Conservation (phyloP, 768 basidiomycete species). For the Pulveroboletus frians region DNA sequence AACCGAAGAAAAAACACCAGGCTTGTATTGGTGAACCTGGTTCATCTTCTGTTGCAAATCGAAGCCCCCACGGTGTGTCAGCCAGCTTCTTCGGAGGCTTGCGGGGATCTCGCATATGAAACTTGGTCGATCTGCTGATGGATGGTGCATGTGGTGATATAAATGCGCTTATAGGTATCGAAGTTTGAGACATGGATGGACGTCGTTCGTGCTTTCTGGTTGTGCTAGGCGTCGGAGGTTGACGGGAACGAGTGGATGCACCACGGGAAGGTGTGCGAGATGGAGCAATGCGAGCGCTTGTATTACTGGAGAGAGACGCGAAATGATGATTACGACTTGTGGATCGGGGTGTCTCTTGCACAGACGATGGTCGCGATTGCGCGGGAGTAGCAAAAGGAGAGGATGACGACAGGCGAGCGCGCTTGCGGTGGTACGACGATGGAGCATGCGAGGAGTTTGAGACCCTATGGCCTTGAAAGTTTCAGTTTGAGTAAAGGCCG, state of each 20-base stretch:
- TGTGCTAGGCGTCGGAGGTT: slow-evolving; percentile 21
- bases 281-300: slow-evolving; percentile 24
- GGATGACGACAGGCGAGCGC: slow-evolving; percentile 50
- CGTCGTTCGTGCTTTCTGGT: slow-evolving; percentile 33
- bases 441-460: slow-evolving; percentile 58
- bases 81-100: slow-evolving; percentile 52
- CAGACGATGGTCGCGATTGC: slow-evolving; percentile 29
- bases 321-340: slow-evolving; percentile 15
- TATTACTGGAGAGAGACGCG: slow-evolving; percentile 34
- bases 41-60: slow-evolving; percentile 50
- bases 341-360: slow-evolving; percentile 25
- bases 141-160: slow-evolving; percentile 78
- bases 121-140: slow-evolving; percentile 50
- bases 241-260: slow-evolving; percentile 33
- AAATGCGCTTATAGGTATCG: slow-evolving; percentile 76
- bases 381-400: slow-evolving; percentile 32
- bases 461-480: slow-evolving; percentile 44
- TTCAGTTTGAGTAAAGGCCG: slow-evolving; percentile 23
- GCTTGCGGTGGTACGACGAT: slow-evolving; percentile 69
- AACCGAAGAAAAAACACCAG: slow-evolving; percentile 76
- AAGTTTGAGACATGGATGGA: slow-evolving; percentile 60
- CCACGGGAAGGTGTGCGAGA: slow-evolving; percentile 36
- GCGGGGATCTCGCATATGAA: slow-evolving; percentile 78
- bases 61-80: slow-evolving; percentile 59
- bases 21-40: slow-evolving; percentile 54